Evolutionary conservation across 257 asterid genomes (phyloP), one percentile per base, ranked within the genome.

Genomic region (Leonotis leonurus): DNA sequence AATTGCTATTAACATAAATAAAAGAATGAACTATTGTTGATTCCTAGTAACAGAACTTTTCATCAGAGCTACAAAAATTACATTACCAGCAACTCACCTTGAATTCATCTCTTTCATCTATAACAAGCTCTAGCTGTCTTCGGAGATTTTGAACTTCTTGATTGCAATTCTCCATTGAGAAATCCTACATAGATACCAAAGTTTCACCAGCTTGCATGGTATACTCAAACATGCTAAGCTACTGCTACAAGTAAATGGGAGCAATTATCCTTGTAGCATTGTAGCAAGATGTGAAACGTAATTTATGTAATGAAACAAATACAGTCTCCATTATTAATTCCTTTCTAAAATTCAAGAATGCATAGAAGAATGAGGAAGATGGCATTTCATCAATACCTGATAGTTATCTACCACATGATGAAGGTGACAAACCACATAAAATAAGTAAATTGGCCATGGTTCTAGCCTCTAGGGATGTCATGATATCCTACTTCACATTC

Each of bases 81-180:
- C 4, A 45, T 13, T 29, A 39, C 6, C 64, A 72, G 4, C 16
- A 44, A 51, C 89, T 58, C 63, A 87, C 99, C 99, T 81, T 81
- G 64, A 87, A 77, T 48, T 76, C 82, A 70, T 93, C 92, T 70
- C 96, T 87, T 77, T 89, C 99, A 69, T 87, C 85, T 1, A 46
- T 74, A 39, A 85, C 73, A 56, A 75, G 63, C 66, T 82, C 73
- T 51, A 93, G 70, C 76, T 87, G 94, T 50, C 73, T 79, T 7
- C 37, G 90, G 56, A 93, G 82, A 74, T 73, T 79, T 74, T 85
- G 76, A 17, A 77, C 69, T 82, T 93, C 95, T 77, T 69, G 82
- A 65, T 66, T 82, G 77, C 45, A 29, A 73, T 72, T 83, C 68
- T 81, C 90, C 73, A 57, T 37, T 13, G 90, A 78, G 57, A 40